Conservation (phyloP, 192 early-diverging fungal species). For the Coemansia pectinata region DNA sequence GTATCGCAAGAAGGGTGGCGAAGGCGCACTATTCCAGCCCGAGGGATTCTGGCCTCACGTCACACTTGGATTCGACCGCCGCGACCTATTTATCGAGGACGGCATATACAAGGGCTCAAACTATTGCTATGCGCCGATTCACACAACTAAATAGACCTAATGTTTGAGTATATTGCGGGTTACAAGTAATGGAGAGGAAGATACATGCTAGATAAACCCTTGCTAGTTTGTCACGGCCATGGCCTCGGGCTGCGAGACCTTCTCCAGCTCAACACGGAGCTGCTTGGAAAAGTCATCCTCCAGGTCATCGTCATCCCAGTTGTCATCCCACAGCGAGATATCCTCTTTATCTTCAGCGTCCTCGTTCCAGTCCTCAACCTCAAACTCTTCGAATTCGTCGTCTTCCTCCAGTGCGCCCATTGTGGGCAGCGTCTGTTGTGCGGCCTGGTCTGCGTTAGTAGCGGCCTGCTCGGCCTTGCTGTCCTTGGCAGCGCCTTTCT, state of each 20-base stretch:
- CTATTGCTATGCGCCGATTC: constrained; percentile 64
- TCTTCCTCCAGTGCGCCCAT: constrained; percentile 80
- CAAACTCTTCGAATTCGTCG: constrained; percentile 95
- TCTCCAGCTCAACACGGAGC: constrained; percentile 57
- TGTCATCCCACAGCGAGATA: constrained; percentile 73
- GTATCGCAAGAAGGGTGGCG: constrained; percentile 64
- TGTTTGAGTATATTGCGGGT: not conserved
- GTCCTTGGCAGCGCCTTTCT: constrained; percentile 13
- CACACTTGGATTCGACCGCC: constrained; percentile 65
- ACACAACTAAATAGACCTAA: not conserved
- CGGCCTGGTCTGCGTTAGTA: constrained; percentile 4
- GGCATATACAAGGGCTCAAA: constrained; percentile 71
- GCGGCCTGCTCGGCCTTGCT: constrained; percentile 15
- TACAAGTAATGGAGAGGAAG: constrained; percentile 1
- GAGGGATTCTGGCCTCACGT: constrained; percentile 67
- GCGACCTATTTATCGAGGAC: constrained; percentile 68
- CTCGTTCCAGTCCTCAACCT: constrained; percentile 82
- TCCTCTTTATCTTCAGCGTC: constrained; percentile 74
- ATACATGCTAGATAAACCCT: not conserved
- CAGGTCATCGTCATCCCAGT: constrained; percentile 91
- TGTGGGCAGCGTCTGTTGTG: constrained; percentile 49
- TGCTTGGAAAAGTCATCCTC: constrained; percentile 94
- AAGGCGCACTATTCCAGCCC: constrained; percentile 69
- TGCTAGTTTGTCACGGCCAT: constrained; percentile 41
- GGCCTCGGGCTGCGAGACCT: constrained; percentile 34